Base-by-base conservation (phyloP, 176 grass and related monocot species). In the Carex cristatella region DNA sequence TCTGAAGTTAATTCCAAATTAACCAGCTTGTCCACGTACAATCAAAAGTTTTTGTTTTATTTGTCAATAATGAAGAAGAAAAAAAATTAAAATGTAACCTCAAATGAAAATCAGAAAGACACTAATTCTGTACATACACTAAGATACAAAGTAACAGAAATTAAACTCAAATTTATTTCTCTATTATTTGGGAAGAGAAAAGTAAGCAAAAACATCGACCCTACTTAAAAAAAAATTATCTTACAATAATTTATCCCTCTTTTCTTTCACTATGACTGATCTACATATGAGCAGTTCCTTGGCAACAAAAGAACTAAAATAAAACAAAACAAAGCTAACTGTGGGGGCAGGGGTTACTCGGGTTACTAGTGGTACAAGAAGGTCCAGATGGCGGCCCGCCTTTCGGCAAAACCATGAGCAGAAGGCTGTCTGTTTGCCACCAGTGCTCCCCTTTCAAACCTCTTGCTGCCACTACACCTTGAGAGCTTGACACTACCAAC, bases 371-470 rank as follows among this genome's bases (percentile, higher is more conserved):
- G 1, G 2, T 18, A 32, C 56, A 33, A 0, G 67, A 61, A 12
- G 3, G 2, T 8, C 70, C 70, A 5, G 84, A 65, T 23, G 23
- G 23, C 23, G 23, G 23, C 23, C 23, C 23, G 23, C 23, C 23
- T 13, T 80, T 55, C 15, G 91, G 55, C 46, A 91, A 60, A 61
- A 86, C 18, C 48, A 76, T 66, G 5, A 82, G 60, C 85, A 91
- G 38, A 82, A 82, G 57, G 44, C 65, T 84, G 58, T 40, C 44
- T 15, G 82, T 71, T 68, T 69, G 58, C 79, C 44, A 32, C 0
- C 42, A 49, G 15, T 28, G 51, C 18, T 32, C 65, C n/a, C 23
- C 56, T 74, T 85, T 49, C 44, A 79, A 61, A 27, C 40, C 42
- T 46, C 76, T 82, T 46, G 79, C 79, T 27, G 79, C 79, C 35